A percentile compares a stretch with the other conserved stretches of the same genome.
Evolutionary conservation across 2,329 filamentous ascomycete genomes (phyloP).

Genomic region (Chalaropsis thielavioides): DNA sequence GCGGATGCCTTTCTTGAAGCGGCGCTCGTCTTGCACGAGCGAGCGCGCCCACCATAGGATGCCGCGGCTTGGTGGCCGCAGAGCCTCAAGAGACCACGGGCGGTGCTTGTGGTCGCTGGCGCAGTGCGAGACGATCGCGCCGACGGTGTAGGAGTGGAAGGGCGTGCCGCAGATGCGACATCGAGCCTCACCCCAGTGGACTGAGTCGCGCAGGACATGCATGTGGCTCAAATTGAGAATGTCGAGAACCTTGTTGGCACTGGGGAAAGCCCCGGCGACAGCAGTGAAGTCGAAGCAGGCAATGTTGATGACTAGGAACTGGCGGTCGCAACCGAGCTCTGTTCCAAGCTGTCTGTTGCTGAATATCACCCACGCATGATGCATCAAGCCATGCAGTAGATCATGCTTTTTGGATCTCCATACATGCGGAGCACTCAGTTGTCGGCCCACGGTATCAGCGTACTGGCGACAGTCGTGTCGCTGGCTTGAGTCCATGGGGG

Average conservation of each 20-base stretch:
- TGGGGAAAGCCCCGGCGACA: not conserved
- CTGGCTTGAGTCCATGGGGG: not conserved
- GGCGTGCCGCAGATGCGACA: not conserved
- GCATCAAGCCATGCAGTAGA: not conserved
- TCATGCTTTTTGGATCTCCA: not conserved
- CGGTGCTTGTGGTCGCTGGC: not conserved
- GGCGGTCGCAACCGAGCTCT: not conserved
- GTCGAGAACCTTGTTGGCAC: not conserved
- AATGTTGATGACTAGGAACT: slow-evolving; percentile 1
- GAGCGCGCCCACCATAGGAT: not conserved
- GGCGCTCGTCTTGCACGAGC: not conserved
- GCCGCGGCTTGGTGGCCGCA: not conserved
- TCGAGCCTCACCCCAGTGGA: not conserved
- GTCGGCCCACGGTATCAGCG: not conserved
- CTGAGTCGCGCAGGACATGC: not conserved
- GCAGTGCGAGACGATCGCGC: not conserved
- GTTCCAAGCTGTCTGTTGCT: not conserved
- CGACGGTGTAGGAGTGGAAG: not conserved
- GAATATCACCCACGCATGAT: not conserved
- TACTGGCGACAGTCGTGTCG: not conserved
- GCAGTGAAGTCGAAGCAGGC: not conserved
- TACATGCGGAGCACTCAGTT: not conserved
- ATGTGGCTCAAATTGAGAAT: not conserved
- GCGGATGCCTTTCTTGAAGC: not conserved
- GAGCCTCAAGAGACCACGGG: not conserved